phyloP scores from a whole-genome alignment of 176 grass and related monocot species.

The Hsuehochloa calcarea region DNA sequence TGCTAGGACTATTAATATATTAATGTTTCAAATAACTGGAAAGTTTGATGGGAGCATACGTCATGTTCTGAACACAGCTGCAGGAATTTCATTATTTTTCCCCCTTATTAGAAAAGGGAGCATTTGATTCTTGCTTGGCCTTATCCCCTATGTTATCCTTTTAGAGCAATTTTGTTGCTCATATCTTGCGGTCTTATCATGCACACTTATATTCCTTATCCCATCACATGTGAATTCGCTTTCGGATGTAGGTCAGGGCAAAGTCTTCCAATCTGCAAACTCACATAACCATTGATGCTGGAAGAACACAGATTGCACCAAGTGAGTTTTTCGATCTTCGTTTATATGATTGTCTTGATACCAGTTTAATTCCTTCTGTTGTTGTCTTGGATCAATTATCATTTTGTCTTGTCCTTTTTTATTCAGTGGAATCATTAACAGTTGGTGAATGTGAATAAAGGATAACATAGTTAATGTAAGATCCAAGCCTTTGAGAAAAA shows the following conservation, averaged over 20 bases:
- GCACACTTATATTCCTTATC: neutral
- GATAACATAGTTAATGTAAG: too few relatives aligned
- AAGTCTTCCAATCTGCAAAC: conserved; percentile 80
- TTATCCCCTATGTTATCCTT: too few relatives aligned
- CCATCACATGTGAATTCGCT: neutral
- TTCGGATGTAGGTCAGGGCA: conserved; percentile 61
- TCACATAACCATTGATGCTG: conserved; percentile 90
- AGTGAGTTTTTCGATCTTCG: conserved; percentile 49
- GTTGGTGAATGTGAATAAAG: too few relatives aligned
- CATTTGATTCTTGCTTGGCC: neutral
- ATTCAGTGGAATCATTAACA: too few relatives aligned
- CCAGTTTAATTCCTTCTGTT: neutral
- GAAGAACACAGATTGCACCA: conserved; percentile 94
- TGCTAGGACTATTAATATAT: neutral
- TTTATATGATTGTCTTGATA: neutral
- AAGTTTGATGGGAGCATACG: neutral
- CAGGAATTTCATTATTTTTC: neutral
- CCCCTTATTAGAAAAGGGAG: too few relatives aligned
- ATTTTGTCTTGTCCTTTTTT: neutral
- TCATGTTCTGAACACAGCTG: neutral
- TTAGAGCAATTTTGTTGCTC: too few relatives aligned
- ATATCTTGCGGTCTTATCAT: too few relatives aligned
- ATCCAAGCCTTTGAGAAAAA: too few relatives aligned
- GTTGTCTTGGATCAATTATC: neutral
- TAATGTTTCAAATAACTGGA: neutral